These are phyloP conservation scores for Sarcomyxa edulis DNA, from an alignment of 768 basidiomycete genomes.

Conservation along the genomic window DNA sequence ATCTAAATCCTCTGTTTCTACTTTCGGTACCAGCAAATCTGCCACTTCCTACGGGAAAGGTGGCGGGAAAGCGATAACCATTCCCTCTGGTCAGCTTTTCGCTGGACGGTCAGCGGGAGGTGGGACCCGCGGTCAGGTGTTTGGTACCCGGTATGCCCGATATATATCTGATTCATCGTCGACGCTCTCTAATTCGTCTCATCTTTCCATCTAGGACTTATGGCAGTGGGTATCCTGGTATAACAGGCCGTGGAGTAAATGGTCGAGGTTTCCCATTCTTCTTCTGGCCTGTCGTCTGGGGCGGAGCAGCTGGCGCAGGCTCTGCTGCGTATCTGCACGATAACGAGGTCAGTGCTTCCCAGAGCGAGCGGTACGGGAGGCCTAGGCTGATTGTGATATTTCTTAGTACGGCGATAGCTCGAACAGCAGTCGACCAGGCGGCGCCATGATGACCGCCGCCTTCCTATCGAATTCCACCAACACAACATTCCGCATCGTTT, in stretches of 20 bases:
- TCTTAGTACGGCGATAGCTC: constrained; percentile 41
- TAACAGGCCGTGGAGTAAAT: constrained; percentile 35
- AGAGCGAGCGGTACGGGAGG: no score
- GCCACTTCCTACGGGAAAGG: constrained; percentile 22
- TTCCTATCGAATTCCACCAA: constrained; percentile 30
- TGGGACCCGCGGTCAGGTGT: constrained; percentile 38
- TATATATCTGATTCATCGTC: constrained; percentile 11
- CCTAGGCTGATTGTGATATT: not conserved
- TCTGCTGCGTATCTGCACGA: constrained; percentile 16
- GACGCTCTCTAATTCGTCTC: constrained; percentile 6
- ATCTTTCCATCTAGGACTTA: constrained; percentile 41
- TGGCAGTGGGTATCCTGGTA: constrained; percentile 61
- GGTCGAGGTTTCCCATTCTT: constrained; percentile 55
- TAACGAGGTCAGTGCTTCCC: constrained; percentile 39
- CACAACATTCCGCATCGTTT: constrained; percentile 36
- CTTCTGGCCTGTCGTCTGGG: constrained; percentile 55
- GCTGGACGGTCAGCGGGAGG: constrained; percentile 49
- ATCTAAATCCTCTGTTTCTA: constrained; percentile 1
- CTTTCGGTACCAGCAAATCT: constrained; percentile 13
- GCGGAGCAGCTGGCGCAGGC: constrained; percentile 17
- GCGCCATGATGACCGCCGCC: constrained; percentile 29
- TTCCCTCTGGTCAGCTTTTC: constrained; percentile 40
- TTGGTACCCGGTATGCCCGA: constrained; percentile 32
- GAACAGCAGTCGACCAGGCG: constrained; percentile 43
- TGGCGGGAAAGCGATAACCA: constrained; percentile 25